Base-by-base conservation (phyloP, 805 yeast species). In the Monosporozyma aquatica region DNA sequence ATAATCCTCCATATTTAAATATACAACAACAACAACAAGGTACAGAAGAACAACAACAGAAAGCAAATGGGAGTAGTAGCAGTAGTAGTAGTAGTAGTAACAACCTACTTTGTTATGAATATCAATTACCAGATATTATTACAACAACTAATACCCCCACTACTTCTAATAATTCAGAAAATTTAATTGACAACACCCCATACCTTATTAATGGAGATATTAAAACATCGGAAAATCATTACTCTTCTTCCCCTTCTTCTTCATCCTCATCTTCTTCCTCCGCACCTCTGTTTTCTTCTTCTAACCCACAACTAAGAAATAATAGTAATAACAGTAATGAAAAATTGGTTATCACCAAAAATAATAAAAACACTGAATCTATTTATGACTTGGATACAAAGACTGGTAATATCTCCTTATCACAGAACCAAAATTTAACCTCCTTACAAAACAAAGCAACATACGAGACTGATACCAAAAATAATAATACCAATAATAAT, bases 61-160 rank as follows among this genome's bases (percentile, higher is more conserved):
- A n/a, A n/a, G n/a, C n/a, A n/a, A n/a, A n/a, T n/a, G n/a, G n/a
- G n/a, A n/a, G n/a, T n/a, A n/a, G n/a, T n/a, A n/a, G 25, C 8
- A 23, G 9, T 23, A 23, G 25, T 6, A 6, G 8, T 9, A 27
- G 37, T 27, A 33, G 32, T 8, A 41, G 44, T 23, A 49, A 54
- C 29, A 44, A 43, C 7, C 47, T 59, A 33, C 47, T 50, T 25
- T 59, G 64, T 50, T 54, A 46, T 23, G 62, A 59, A 43, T 59
- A 54, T 40, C 56, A 48, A 27, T 37, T 59, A 9, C 64, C 64
- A 1, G 54, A 56, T 43, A 29, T 51, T 24, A 6, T 6, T 6
- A 5, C 10, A 47, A 15, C 17, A 42, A 6, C 9, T 9, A 23
- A 23, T 23, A 9, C n/a, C n/a, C n/a, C n/a, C n/a, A n/a, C n/a